A percentile compares a stretch with the other conserved stretches of the same genome.
Evolutionary conservation across 495 filamentous ascomycete genomes (phyloP).

Genomic region (Hapsidospora chrysogenum): DNA sequence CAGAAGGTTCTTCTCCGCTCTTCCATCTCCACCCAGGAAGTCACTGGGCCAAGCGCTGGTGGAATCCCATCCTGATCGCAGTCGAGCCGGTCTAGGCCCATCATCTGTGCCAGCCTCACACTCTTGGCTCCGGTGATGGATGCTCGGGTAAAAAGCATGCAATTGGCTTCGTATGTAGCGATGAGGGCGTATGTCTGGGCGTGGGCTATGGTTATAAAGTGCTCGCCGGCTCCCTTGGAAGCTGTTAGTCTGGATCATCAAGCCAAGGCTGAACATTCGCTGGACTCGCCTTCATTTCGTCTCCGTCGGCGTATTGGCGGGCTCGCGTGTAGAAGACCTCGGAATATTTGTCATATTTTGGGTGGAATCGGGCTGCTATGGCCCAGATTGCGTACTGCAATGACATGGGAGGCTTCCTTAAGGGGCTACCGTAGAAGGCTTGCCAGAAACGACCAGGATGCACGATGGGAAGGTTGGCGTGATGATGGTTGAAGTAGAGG

Average conservation of each 20-base stretch:
- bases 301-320: slow-evolving; percentile 29
- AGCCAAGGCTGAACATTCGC: neutral
- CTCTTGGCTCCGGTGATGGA: slow-evolving; percentile 24
- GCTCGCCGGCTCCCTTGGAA: slow-evolving; percentile 20
- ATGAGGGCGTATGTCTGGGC: slow-evolving; percentile 29
- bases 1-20: slow-evolving; percentile 35
- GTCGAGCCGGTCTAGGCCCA: slow-evolving; percentile 31
- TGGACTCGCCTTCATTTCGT: slow-evolving; percentile 26
- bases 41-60: slow-evolving; percentile 18
- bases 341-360: slow-evolving; percentile 20
- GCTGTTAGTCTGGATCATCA: neutral
- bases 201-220: slow-evolving; percentile 27
- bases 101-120: slow-evolving; percentile 24
- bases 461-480: slow-evolving; percentile 20
- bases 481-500: slow-evolving; percentile 21
- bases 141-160: slow-evolving; percentile 23
- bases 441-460: slow-evolving; percentile 21
- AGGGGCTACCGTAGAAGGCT: slow-evolving; percentile 22
- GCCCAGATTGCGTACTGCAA: slow-evolving; percentile 34
- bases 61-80: slow-evolving; percentile 15
- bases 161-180: slow-evolving; percentile 23
- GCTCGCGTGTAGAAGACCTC: slow-evolving; percentile 28
- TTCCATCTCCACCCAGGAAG: slow-evolving; percentile 31
- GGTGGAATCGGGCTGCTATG: slow-evolving; percentile 16
- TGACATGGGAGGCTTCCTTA: slow-evolving; percentile 29